Evolutionary conservation across 129 eudicot genomes (phyloP).

Genomic region (Silybum marianum): DNA sequence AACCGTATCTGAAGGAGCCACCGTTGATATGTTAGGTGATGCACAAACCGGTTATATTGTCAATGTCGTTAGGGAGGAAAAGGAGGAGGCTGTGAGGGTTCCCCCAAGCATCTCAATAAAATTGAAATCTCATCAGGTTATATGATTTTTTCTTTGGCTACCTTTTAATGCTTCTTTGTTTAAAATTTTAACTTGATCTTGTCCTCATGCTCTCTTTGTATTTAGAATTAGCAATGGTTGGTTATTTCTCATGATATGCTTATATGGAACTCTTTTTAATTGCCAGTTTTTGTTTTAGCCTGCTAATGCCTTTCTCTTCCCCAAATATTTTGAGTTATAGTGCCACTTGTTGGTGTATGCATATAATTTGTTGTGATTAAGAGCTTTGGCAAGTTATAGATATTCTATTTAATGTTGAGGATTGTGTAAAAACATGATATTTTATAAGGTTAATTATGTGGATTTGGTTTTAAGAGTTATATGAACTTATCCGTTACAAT

Average conservation of each 20-base stretch:
- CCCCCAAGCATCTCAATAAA: constrained; percentile 87
- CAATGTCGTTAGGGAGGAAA: constrained; percentile 92
- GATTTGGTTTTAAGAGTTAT: neutral
- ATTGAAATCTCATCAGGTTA: constrained; percentile 92
- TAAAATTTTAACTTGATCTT: neutral
- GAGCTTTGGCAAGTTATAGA: neutral
- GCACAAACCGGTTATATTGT: constrained; percentile 77
- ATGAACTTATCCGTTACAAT: neutral
- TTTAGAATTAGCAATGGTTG: neutral
- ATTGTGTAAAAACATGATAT: neutral
- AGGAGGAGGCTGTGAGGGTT: constrained; percentile 86
- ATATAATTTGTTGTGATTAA: neutral
- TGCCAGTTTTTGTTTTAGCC: no score
- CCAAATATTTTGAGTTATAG: neutral
- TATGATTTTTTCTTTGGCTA: neutral
- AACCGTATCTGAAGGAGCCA: constrained; percentile 55
- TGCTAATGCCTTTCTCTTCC: no score
- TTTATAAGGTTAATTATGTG: neutral
- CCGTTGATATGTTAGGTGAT: constrained; percentile 77
- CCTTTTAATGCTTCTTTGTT: neutral
- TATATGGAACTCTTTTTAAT: neutral
- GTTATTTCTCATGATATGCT: neutral
- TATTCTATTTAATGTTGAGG: constrained; percentile 1
- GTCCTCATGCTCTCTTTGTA: neutral
- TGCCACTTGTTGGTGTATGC: neutral